phyloP scores from a whole-genome alignment of 108 stramenopile species.

The Stephanodiscus triporus region DNA sequence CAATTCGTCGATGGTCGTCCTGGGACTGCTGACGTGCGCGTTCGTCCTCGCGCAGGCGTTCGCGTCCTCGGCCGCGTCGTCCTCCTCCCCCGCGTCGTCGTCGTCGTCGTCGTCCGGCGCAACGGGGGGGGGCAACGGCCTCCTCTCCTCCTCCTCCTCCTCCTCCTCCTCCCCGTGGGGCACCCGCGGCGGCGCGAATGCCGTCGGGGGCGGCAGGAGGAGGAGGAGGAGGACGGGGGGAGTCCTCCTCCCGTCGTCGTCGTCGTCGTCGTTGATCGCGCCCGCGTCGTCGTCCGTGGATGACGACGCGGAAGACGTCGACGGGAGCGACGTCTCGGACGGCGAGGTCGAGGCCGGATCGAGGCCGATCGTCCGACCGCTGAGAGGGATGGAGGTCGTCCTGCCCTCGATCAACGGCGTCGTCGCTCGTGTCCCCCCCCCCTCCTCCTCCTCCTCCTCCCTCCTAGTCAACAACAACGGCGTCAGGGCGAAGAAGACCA shows the following conservation, averaged over 20 bases:
- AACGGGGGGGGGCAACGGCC: too few species aligned
- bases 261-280: too few species aligned
- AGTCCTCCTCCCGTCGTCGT: too few species aligned
- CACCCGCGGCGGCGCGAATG: too few species aligned
- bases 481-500: conserved; percentile 35
- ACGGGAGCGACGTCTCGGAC: too few species aligned
- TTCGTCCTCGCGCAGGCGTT: conserved; percentile 40
- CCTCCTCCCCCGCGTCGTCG: too few species aligned
- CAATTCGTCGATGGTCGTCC: conserved; percentile 21
- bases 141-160: conserved; percentile 21
- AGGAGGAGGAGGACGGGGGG: too few species aligned
- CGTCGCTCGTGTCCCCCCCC: background rate
- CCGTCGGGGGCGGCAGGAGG: too few species aligned
- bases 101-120: too few species aligned
- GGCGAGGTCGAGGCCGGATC: too few species aligned
- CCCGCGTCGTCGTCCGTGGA: background rate
- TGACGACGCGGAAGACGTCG: background rate
- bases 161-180: conserved; percentile 12
- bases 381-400: background rate
- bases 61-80: conserved; percentile 23
- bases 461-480: background rate
- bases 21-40: conserved; percentile 40
- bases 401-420: background rate
- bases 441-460: too few species aligned
- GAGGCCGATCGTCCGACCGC: background rate